These are phyloP conservation scores for Umbelopsis isabellina DNA, from an alignment of 192 early-diverging fungal species.

Conservation along the genomic window DNA sequence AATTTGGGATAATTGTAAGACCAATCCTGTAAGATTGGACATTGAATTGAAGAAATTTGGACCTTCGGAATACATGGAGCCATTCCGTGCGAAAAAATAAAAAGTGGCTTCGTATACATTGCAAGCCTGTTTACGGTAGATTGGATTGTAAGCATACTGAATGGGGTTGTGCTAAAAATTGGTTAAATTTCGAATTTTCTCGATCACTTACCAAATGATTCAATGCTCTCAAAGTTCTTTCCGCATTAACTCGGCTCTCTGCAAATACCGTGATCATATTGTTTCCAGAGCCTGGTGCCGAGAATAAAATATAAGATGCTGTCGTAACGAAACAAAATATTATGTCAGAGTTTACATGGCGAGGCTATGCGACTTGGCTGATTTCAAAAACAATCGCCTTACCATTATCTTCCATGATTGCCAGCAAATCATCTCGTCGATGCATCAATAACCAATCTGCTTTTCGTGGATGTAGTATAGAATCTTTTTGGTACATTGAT, in stretches of 20 bases:
- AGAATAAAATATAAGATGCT: slow-evolving; percentile 60
- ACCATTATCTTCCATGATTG: slow-evolving; percentile 82
- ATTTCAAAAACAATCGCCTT: background rate
- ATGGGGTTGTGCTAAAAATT: background rate
- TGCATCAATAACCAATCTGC: slow-evolving; percentile 79
- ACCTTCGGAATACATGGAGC: slow-evolving; percentile 32
- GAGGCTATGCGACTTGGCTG: no score
- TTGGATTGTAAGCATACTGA: background rate
- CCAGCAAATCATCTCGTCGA: slow-evolving; percentile 60
- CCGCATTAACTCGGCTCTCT: slow-evolving; percentile 69
- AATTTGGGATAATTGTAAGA: slow-evolving; percentile 56
- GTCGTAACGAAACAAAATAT: background rate
- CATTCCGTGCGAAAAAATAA: slow-evolving; percentile 33
- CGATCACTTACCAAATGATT: slow-evolving; percentile 64
- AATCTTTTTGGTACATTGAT: slow-evolving; percentile 46
- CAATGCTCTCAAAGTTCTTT: slow-evolving; percentile 69
- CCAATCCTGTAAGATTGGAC: slow-evolving; percentile 39
- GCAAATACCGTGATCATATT: slow-evolving; percentile 65
- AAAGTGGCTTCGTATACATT: slow-evolving; percentile 38
- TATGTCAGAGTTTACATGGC: background rate
- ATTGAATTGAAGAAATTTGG: slow-evolving; percentile 39
- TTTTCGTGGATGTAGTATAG: slow-evolving; percentile 61
- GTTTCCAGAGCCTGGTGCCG: slow-evolving; percentile 57
- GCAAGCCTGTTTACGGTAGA: slow-evolving; percentile 26
- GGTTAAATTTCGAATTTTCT: background rate